Base-by-base conservation (phyloP, 495 filamentous ascomycete species). In the Penicillium waksmanii region DNA sequence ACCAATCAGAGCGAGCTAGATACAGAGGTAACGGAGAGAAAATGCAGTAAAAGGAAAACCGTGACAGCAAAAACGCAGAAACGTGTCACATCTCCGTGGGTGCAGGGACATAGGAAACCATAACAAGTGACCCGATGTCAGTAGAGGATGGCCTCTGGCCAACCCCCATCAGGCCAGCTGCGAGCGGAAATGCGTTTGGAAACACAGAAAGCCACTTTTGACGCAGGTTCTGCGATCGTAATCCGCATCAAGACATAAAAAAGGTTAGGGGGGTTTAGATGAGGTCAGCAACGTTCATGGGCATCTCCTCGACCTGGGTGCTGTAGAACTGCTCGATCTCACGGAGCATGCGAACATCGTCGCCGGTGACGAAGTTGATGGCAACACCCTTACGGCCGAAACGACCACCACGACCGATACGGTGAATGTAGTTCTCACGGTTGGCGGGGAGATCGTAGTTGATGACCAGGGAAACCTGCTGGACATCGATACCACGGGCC, bases 381-480 rank as follows among this genome's bases (percentile, higher is more conserved):
- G 95, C 96, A 76, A 98, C 95, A 89, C 95, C 95, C 86, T 98
- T 98, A 74, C 95, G 91, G 76, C 95, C 95, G 82, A 98, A 98
- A 84, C 95, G 92, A 77, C 95, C 95, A 77, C 93, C 92, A 83
- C 95, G 93, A 83, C 95, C 95, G 72, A 98, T 98, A 68, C 95
- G 89, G 82, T 98, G 95, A 79, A 98, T 98, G 89, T 98, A 98
- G 85, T 98, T 98, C 82, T 98, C 95, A 73, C 95, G 92, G 83
- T 98, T 98, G 77, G 91, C 90, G 55, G 95, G 95, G 17, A 98
- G 84, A 76, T 98, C 95, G 80, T 98, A 98, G 85, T 98, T 98
- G 86, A 98, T 98, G 80, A 98, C 95, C 72, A 98, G 84, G 61
- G 93, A 97, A 53, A 98, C 95, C 79, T 98, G 95, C 82, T 98